These are phyloP conservation scores for Adenanthera pavonina DNA, from an alignment of 306 rosid genomes.

Conservation along the genomic window DNA sequence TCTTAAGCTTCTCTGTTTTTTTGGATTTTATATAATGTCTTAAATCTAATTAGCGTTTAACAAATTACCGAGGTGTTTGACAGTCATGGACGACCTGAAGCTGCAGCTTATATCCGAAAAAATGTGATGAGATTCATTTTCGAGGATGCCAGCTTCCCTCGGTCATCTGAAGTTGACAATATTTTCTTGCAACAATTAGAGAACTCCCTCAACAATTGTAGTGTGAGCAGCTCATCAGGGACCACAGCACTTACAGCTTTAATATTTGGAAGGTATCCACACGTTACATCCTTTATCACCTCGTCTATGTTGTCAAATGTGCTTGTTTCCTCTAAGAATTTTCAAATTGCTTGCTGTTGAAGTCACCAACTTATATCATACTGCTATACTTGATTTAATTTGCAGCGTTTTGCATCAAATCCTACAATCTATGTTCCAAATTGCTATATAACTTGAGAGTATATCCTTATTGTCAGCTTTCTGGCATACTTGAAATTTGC, in stretches of 20 bases:
- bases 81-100: conserved; percentile 99
- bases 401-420: conserved; percentile 4
- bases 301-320: not conserved
- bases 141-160: conserved; percentile 76
- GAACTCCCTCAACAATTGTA: conserved; percentile 58
- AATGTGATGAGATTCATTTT: conserved; percentile 76
- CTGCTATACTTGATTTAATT: not conserved
- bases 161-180: conserved; percentile 60
- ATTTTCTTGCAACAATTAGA: conserved; percentile 64
- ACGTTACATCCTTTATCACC: conserved; percentile 7
- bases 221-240: conserved; percentile 82
- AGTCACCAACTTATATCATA: not conserved
- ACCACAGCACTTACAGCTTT: conserved; percentile 89
- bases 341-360: not conserved
- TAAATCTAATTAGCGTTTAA: conserved; percentile 37
- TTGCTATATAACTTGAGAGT: not conserved
- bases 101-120: conserved; percentile 77
- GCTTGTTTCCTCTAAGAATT: not conserved
- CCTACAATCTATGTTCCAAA: not conserved
- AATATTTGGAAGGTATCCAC: conserved; percentile 79
- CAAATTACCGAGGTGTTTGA: conserved; percentile 73
- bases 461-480: not conserved
- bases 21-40: conserved; percentile 16
- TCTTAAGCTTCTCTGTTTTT: conserved; percentile 12
- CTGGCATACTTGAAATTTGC: conserved; percentile 4